These are phyloP conservation scores for Pelargonium cotyledonis DNA, from an alignment of 441 rosid genomes.

Conservation along the genomic window DNA sequence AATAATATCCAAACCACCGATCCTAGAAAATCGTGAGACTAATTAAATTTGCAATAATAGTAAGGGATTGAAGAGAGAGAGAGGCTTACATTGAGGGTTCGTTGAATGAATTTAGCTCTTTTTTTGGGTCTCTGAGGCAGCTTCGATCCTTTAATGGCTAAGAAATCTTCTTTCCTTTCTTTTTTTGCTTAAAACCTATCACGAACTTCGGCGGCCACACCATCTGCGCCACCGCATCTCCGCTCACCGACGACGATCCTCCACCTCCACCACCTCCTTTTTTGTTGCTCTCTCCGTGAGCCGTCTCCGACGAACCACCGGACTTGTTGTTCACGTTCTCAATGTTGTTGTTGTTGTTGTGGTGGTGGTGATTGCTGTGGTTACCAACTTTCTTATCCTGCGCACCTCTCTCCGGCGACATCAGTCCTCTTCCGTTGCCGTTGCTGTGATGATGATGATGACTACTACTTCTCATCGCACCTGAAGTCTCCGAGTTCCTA, in stretches of 20 bases:
- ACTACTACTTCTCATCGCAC: slow-evolving; percentile 48
- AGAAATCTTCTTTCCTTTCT: slow-evolving; percentile 74
- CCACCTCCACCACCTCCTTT: slow-evolving; percentile 54
- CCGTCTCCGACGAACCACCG: slow-evolving; percentile 51
- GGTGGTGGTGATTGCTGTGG: slow-evolving; percentile 19
- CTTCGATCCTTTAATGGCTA: slow-evolving; percentile 62
- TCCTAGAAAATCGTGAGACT: not conserved
- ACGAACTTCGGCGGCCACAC: slow-evolving; percentile 72
- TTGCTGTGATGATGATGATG: slow-evolving; percentile 27
- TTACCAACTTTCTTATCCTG: slow-evolving; percentile 41
- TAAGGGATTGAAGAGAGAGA: not conserved
- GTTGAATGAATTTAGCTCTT: slow-evolving; percentile 64
- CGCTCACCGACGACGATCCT: slow-evolving; percentile 62
- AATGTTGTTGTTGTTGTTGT: slow-evolving; percentile 16
- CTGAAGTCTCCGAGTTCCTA: slow-evolving; percentile 53
- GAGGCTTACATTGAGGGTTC: slow-evolving; percentile 61
- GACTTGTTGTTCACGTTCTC: slow-evolving; percentile 34
- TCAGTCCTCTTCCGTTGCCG: slow-evolving; percentile 40
- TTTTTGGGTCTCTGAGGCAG: slow-evolving; percentile 75
- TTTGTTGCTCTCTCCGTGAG: too few relatives aligned
- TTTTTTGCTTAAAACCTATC: slow-evolving; percentile 64
- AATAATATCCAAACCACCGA: not conserved
- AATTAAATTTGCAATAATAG: not conserved
- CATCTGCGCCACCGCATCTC: slow-evolving; percentile 40
- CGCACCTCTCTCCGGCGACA: slow-evolving; percentile 47